Conservation (phyloP, 78 protist genomes). For the Chrysochromulina parva region DNA sequence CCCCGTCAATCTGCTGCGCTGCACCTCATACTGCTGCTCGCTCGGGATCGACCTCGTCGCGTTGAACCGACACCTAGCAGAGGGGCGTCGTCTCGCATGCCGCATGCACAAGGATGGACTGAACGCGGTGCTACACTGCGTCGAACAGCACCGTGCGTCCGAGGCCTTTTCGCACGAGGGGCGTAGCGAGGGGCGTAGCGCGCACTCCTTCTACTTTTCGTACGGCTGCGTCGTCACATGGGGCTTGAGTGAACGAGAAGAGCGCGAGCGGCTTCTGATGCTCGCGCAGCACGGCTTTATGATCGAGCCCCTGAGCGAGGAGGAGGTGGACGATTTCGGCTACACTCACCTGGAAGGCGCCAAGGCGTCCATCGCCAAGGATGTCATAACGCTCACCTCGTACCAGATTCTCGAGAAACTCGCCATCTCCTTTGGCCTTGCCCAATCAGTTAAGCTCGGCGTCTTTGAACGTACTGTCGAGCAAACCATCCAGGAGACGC, state of each 20-base stretch:
- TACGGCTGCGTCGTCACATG: not conserved
- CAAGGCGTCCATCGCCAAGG: not conserved
- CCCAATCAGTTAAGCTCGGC: too few species aligned
- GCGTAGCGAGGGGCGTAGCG: too few species aligned
- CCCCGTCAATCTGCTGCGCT: too few species aligned
- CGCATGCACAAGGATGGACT: too few species aligned
- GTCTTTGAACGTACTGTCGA: not conserved
- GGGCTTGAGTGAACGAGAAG: not conserved
- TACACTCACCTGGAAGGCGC: not conserved
- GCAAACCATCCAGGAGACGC: not conserved
- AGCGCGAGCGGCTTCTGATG: not conserved
- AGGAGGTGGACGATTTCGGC: not conserved
- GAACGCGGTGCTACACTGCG: too few species aligned
- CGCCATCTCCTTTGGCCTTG: not conserved
- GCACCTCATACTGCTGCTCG: too few species aligned
- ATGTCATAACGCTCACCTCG: not conserved
- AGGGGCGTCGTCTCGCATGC: too few species aligned
- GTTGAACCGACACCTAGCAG: too few species aligned
- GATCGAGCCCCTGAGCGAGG: not conserved
- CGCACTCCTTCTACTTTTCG: not conserved
- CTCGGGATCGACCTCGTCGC: too few species aligned
- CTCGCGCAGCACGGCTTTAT: too few species aligned
- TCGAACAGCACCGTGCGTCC: too few species aligned
- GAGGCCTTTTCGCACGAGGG: too few species aligned
- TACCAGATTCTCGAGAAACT: not conserved